Evolutionary conservation across 805 yeast genomes (phyloP), one percentile per base, ranked within the genome.

Genomic region (Babjeviella inositovora): DNA sequence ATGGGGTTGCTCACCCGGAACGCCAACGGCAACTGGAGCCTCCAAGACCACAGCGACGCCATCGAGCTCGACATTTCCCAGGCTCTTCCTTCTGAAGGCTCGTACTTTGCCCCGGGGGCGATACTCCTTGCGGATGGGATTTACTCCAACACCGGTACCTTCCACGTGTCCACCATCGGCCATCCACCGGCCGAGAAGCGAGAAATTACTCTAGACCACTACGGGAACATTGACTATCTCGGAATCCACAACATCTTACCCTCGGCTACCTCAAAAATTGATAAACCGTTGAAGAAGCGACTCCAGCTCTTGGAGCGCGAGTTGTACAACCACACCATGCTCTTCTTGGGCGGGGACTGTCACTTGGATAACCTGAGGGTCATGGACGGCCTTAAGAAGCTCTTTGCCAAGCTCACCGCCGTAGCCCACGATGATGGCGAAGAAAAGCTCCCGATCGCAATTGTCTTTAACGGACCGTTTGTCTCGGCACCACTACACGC

Each of bases 101-200:
- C 74, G 6, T 85, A 67, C 37, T 60, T 57, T 13, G 66, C 72
- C 3, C 57, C 67, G 0, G 97, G 98, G 2, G 70, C 75, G 53
- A 70, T 75, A 34, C 67, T 81, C 0, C 47, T 87, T 2, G 74
- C 77, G 24, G 93, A 82, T 38, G 99, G 99, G 10, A 68, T 80
- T 10, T 81, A 82, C 40, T 68, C 72, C 9, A 70, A 73, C 3
- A 63, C 69, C 10, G 69, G 72, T 3, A 70, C 62, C 22, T 84
- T 90, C 39, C 70, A 74, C 32, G 92, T 76, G 1, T 61, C 76
- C 14, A 62, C 75, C 4, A 58, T 90, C 23, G 75, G 77, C 3
- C 94, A 82, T 29, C 97, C 98, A 3, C 84, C 90, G 0, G 74
- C 82, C 3, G 99, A 90, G 41, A 56, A 64, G 31, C 57, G 96